Base-by-base conservation (phyloP, 352 stramenopile genomes). In the Globisporangium takayamanum region DNA sequence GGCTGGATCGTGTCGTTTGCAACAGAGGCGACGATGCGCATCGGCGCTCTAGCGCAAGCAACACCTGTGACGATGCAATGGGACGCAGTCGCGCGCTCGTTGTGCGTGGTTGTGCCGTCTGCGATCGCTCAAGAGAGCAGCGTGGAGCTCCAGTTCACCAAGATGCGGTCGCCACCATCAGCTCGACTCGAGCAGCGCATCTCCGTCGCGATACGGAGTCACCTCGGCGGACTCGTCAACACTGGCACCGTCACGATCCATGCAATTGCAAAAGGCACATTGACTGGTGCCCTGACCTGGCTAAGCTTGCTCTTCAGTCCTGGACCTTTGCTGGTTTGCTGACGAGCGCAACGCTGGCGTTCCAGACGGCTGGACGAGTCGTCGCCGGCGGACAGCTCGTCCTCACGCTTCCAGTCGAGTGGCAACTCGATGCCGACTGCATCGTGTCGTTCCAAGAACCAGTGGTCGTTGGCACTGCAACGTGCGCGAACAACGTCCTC, bases 161-260 rank as follows among this genome's bases (percentile, higher is more conserved):
- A 76, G 48, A 54, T 88, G 50, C 56, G 78, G n/a, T 78, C 77
- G 1, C 73, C 80, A 7, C 59, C 73, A 41, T 88, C 80, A 0
- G 55, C 79, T 56, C 63, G 66, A 15, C 16, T 56, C 14, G 58
- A 70, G 51, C 45, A 52, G 47, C 45, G 47, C 1, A 66, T 57
- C 8, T 5, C 42, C 0, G 44, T 83, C 0, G 7, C 54, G 0
- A 72, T 88, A 53, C 51, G 61, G 52, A 87, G 77, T 22, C 77
- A 88, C 48, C 59, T 83, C 1, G 70, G 69, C 41, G 74, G 78
- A 7, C 33, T 64, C 25, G 76, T 88, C 1, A 87, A 84, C 37
- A 66, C 62, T 18, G 76, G 76, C 10, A 58, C 26, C 0, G 45
- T 86, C 14, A 39, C 53, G 3, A 42, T 86, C 2, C 76, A 80